phyloP scores from a whole-genome alignment of 768 basidiomycete species.

The Boletus speciosus region DNA sequence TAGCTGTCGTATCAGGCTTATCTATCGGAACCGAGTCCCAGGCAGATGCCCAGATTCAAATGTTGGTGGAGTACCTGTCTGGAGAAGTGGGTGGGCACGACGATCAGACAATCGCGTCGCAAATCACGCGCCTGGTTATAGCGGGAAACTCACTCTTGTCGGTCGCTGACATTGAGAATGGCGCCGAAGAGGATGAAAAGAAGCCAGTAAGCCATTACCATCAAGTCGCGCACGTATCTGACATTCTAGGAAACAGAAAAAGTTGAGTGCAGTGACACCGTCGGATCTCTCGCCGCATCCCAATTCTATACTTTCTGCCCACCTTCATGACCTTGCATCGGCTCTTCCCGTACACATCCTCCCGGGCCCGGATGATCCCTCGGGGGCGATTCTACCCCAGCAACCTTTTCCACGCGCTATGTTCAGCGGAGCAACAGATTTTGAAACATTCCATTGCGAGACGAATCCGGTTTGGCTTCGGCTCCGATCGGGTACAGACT shows the following conservation, averaged over 20 bases:
- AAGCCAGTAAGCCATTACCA: constrained; percentile 48
- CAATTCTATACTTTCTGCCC: constrained; percentile 59
- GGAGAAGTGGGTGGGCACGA: constrained; percentile 75
- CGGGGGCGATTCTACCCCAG: constrained; percentile 87
- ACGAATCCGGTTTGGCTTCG: constrained; percentile 90
- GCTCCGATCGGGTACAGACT: constrained; percentile 45
- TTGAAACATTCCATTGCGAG: constrained; percentile 66
- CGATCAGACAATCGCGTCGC: constrained; percentile 62
- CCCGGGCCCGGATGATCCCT: constrained; percentile 85
- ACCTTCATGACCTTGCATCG: constrained; percentile 71
- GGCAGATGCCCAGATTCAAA: constrained; percentile 70
- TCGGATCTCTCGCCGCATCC: constrained; percentile 72
- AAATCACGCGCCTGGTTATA: constrained; percentile 81
- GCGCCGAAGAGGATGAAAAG: constrained; percentile 42
- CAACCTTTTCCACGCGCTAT: constrained; percentile 90
- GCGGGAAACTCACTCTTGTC: constrained; percentile 85
- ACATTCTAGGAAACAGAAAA: constrained; percentile 45
- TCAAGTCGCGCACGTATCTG: constrained; percentile 1
- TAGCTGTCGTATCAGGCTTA: constrained; percentile 84
- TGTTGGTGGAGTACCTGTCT: constrained; percentile 86
- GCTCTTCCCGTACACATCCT: constrained; percentile 84
- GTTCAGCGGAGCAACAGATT: constrained; percentile 62
- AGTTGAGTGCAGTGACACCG: constrained; percentile 54
- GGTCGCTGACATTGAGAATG: constrained; percentile 32
- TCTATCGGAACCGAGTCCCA: constrained; percentile 64